phyloP scores from a whole-genome alignment of 176 grass and related monocot species.

The Hyparrhenia diplandra region DNA sequence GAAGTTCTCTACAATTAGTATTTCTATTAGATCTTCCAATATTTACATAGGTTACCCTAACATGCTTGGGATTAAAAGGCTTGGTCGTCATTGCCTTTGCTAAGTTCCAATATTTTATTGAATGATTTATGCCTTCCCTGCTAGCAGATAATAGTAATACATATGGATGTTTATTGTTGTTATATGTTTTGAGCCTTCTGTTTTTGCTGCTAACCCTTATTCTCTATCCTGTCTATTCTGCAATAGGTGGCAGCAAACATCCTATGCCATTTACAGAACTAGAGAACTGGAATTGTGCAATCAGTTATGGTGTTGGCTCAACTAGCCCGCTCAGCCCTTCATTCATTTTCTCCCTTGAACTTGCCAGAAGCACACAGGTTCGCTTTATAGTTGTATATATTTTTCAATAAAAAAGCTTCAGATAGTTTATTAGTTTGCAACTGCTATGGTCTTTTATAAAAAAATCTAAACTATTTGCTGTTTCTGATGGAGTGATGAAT shows the following conservation, averaged over 20 bases:
- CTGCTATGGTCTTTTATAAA: neutral
- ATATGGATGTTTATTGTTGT: conserved; percentile 18
- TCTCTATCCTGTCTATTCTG: conserved; percentile 24
- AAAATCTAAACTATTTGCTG: neutral
- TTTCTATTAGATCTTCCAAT: neutral
- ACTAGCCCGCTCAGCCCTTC: conserved; percentile 87
- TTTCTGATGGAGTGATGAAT: neutral
- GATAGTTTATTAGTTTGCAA: neutral
- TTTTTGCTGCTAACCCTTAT: conserved; percentile 17
- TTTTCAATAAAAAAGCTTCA: neutral
- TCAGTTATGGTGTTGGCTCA: conserved; percentile 77
- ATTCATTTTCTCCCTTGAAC: conserved; percentile 72
- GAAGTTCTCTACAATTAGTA: neutral
- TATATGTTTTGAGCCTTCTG: conserved; percentile 2
- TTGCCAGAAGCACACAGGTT: conserved; percentile 73
- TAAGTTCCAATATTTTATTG: conserved; percentile 2
- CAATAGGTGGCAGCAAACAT: conserved; percentile 48
- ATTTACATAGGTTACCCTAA: neutral
- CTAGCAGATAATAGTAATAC: neutral
- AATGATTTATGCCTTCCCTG: conserved; percentile 4
- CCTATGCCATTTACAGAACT: conserved; percentile 51
- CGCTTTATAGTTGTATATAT: neutral
- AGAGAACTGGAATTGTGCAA: conserved; percentile 84
- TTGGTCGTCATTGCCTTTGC: neutral
- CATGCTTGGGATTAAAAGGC: neutral